Conservation (phyloP, 164 flowering plant genomes). For the Magnolia officinalis region DNA sequence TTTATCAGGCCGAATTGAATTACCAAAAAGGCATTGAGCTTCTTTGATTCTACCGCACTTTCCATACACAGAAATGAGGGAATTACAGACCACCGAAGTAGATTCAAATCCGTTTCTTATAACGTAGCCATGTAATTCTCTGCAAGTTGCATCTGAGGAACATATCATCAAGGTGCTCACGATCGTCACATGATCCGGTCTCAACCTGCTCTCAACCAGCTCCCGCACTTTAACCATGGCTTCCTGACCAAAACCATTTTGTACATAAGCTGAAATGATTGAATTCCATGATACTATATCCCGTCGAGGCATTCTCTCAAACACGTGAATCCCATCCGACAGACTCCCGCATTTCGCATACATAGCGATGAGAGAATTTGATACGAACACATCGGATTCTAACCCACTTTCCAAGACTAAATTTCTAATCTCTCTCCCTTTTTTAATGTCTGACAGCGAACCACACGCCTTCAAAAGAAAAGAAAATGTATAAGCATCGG, state of each 20-base stretch:
- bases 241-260: conserved; percentile 19
- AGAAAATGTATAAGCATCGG: conserved; percentile 32
- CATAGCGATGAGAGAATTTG: conserved; percentile 30
- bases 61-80: conserved; percentile 28
- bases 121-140: conserved; percentile 26
- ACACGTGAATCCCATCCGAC: conserved; percentile 15
- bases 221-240: conserved; percentile 22
- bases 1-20: conserved; percentile 11
- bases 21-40: conserved; percentile 10
- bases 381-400: conserved; percentile 21
- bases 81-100: conserved; percentile 13
- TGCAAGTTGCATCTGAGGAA: conserved; percentile 12
- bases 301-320: conserved; percentile 26
- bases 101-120: conserved; percentile 19
- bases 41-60: conserved; percentile 21
- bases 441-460: conserved; percentile 14
- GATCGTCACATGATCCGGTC: conserved; percentile 25
- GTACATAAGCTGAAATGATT: conserved; percentile 18
- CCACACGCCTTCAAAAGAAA: conserved; percentile 25
- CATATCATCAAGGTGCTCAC: conserved; percentile 12
- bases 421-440: conserved; percentile 16
- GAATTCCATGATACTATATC: conserved; percentile 33
- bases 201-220: conserved; percentile 15
- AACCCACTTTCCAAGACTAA: conserved; percentile 19
- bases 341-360: conserved; percentile 22